Conservation (phyloP, 768 basidiomycete species). For the Hypholoma sublateritium region DNA sequence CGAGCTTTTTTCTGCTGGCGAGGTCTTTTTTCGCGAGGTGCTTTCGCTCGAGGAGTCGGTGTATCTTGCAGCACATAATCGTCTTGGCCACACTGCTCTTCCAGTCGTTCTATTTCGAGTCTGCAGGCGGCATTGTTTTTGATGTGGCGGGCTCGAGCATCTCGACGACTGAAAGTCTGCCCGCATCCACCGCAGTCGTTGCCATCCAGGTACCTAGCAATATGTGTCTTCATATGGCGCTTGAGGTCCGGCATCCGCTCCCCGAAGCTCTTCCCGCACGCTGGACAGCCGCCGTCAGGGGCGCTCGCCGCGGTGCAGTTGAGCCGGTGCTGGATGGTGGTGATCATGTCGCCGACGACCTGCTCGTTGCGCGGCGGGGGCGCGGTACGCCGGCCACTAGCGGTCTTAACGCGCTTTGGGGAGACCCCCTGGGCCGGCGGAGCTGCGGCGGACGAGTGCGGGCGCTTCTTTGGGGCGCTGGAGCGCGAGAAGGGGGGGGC, state of each 20-base stretch:
- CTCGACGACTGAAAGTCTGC: constrained; percentile 41
- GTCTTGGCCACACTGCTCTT: no score
- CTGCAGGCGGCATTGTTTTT: constrained; percentile 25
- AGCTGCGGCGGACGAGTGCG: neutral
- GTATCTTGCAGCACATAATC: no score
- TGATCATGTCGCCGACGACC: constrained; percentile 23
- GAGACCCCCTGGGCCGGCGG: no score
- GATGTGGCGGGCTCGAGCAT: constrained; percentile 46
- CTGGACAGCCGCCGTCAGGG: no score
- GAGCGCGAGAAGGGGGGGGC: neutral
- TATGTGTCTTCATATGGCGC: constrained; percentile 58
- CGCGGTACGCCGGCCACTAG: constrained; percentile 23
- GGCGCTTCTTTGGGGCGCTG: neutral
- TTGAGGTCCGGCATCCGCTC: constrained; percentile 57
- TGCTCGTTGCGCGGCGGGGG: constrained; percentile 49
- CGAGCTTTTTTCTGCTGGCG: no score
- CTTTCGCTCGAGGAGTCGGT: no score
- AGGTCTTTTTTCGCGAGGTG: neutral
- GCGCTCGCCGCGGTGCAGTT: no score
- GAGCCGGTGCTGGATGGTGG: constrained; percentile 10
- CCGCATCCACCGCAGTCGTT: constrained; percentile 29
- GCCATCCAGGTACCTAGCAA: constrained; percentile 4
- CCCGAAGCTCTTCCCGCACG: constrained; percentile 25
- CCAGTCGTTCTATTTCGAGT: no score
- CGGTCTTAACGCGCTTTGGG: neutral